These are phyloP conservation scores for Penstemon barbatus DNA, from an alignment of 257 asterid species.

Conservation along the genomic window DNA sequence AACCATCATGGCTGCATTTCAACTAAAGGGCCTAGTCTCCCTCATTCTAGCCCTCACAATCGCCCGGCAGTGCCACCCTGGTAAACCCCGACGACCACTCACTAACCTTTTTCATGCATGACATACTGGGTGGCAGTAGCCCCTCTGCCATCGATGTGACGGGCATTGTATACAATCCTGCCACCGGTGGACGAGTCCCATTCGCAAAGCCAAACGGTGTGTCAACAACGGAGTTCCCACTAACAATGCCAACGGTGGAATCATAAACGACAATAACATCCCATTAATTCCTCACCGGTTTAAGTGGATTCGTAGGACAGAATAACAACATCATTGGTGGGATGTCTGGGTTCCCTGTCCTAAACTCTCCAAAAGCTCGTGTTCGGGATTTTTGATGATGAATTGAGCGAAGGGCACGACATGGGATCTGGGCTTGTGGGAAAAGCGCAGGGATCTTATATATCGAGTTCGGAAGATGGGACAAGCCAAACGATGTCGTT, in stretches of 20 bases:
- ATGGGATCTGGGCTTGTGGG: slow-evolving; percentile 72
- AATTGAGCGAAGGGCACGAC: slow-evolving; percentile 71
- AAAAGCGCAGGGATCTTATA: slow-evolving; percentile 82
- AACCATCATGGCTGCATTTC: slow-evolving; percentile 22
- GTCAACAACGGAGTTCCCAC: slow-evolving; percentile 60
- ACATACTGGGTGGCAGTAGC: slow-evolving; percentile 77
- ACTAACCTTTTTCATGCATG: slow-evolving; percentile 85
- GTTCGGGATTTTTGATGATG: slow-evolving; percentile 87
- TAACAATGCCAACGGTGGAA: slow-evolving; percentile 64
- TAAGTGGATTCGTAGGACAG: slow-evolving; percentile 61
- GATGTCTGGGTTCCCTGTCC: slow-evolving; percentile 61
- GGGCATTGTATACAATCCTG: slow-evolving; percentile 73
- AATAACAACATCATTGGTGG: slow-evolving; percentile 64
- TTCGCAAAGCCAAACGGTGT: slow-evolving; percentile 82
- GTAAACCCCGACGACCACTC: slow-evolving; percentile 40
- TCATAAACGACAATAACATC: slow-evolving; percentile 74
- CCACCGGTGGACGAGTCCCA: slow-evolving; percentile 77
- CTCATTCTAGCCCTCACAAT: slow-evolving; percentile 33
- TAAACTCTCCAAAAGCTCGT: slow-evolving; percentile 77
- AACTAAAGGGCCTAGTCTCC: slow-evolving; percentile 24
- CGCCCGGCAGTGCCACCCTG: neutral
- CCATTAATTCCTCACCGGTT: slow-evolving; percentile 89
- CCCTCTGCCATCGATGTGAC: slow-evolving; percentile 86
- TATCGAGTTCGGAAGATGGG: slow-evolving; percentile 77
- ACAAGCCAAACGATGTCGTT: slow-evolving; percentile 82